phyloP scores from a whole-genome alignment of 2,329 filamentous ascomycete species.

The Raffaelea ambrosiae region DNA sequence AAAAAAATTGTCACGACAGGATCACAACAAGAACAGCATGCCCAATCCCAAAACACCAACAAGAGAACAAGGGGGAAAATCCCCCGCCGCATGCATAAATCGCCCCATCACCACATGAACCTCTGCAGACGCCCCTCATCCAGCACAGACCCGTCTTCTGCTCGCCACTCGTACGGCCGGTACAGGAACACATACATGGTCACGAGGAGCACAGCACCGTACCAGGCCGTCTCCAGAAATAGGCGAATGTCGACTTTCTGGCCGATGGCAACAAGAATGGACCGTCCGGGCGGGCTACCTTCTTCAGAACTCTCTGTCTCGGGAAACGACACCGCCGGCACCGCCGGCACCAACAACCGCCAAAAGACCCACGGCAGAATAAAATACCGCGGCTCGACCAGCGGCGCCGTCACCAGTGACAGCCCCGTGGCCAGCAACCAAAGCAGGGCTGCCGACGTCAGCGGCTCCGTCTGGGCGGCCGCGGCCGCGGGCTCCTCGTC shows the following conservation, averaged over 20 bases:
- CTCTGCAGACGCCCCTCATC: slow-evolving; percentile 56
- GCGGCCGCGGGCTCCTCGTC: slow-evolving; percentile 18
- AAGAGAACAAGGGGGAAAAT: too few relatives aligned
- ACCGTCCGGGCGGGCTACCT: background rate
- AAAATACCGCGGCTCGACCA: slow-evolving; percentile 94
- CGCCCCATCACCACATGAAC: slow-evolving; percentile 71
- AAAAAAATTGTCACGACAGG: too few relatives aligned
- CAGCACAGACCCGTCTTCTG: slow-evolving; percentile 39
- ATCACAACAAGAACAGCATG: too few relatives aligned
- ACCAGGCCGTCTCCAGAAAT: slow-evolving; percentile 59
- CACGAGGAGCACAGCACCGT: slow-evolving; percentile 51
- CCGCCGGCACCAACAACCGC: slow-evolving; percentile 69
- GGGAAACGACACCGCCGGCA: background rate
- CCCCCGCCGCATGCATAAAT: too few relatives aligned
- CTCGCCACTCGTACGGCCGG: slow-evolving; percentile 58
- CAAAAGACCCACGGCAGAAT: slow-evolving; percentile 93
- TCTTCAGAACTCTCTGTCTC: too few relatives aligned
- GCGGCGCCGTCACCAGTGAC: slow-evolving; percentile 76
- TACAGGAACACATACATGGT: slow-evolving; percentile 67
- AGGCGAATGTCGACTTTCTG: slow-evolving; percentile 37
- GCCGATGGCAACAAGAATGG: slow-evolving; percentile 7
- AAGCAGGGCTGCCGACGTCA: slow-evolving; percentile 45
- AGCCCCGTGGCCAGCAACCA: slow-evolving; percentile 62
- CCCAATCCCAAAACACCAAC: too few relatives aligned
- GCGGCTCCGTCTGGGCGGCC: slow-evolving; percentile 21